A percentile compares a stretch with the other conserved stretches of the same genome.
Conservation (phyloP, 192 early-diverging fungal species). For the Podila minutissima region DNA sequence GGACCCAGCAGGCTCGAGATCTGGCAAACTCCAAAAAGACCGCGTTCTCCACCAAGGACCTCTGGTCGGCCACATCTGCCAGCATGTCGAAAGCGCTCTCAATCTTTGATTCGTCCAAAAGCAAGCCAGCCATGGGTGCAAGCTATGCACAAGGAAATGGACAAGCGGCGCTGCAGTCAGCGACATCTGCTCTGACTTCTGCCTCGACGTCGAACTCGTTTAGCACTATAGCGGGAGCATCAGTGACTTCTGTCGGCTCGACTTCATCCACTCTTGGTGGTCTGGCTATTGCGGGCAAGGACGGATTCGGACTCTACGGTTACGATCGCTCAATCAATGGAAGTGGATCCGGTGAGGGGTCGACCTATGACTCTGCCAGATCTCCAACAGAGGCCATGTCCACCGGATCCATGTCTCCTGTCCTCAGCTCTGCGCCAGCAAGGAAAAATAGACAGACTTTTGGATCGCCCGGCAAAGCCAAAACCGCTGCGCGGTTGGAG, state of each 20-base stretch:
- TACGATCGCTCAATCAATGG: background rate
- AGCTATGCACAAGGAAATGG: constrained; percentile 1
- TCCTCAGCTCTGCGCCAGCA: constrained; percentile 29
- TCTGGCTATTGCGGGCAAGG: constrained; percentile 5
- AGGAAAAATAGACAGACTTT: constrained; percentile 34
- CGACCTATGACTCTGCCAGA: constrained; percentile 10
- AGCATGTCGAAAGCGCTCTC: constrained; percentile 47
- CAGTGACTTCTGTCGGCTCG: background rate
- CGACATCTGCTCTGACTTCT: constrained; percentile 18
- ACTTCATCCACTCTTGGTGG: background rate
- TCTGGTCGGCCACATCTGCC: constrained; percentile 51
- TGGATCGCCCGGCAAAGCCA: constrained; percentile 47
- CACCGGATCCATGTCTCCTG: constrained; percentile 30
- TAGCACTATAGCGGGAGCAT: constrained; percentile 8
- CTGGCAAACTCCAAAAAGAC: constrained; percentile 21
- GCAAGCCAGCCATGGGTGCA: background rate
- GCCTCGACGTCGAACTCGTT: constrained; percentile 24
- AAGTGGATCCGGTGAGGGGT: background rate
- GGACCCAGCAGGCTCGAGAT: constrained; percentile 28
- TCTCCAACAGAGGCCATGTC: constrained; percentile 33
- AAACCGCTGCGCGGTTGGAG: constrained; percentile 33
- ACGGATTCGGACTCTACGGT: background rate
- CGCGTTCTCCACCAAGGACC: constrained; percentile 43
- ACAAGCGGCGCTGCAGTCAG: background rate
- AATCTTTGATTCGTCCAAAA: constrained; percentile 37